phyloP scores from a whole-genome alignment of 257 asterid species.

The Solanum bulbocastanum region DNA sequence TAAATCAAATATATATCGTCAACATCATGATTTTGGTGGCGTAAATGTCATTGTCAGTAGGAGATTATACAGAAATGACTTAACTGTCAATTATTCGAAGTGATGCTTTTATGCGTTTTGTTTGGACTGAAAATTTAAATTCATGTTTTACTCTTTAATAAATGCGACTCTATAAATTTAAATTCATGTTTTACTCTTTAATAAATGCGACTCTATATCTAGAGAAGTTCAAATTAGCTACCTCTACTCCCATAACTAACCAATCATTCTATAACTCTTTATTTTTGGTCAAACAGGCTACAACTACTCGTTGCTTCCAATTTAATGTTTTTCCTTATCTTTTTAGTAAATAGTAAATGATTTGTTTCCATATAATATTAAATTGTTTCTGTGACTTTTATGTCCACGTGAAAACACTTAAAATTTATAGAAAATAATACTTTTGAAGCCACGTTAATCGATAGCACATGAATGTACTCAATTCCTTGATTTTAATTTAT shows the following conservation, averaged over 20 bases:
- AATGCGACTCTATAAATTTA: no score
- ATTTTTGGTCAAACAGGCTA: neutral
- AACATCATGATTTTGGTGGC: neutral
- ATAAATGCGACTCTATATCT: neutral
- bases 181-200: rapidly evolving
- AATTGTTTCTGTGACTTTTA: neutral
- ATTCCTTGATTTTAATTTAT: neutral
- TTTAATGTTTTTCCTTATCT: neutral
- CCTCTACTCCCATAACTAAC: neutral
- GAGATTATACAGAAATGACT: neutral
- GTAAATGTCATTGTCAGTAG: neutral
- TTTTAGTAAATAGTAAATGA: neutral
- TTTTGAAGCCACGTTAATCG: neutral
- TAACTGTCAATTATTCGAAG: neutral
- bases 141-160: no score
- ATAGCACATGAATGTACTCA: neutral
- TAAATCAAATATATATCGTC: neutral
- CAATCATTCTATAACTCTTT: neutral
- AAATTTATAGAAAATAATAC: neutral
- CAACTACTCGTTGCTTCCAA: neutral
- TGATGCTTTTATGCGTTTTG: neutral
- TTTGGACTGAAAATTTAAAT: no score
- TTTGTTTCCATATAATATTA: neutral
- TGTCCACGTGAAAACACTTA: neutral
- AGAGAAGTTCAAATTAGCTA: neutral